Evolutionary conservation across 768 basidiomycete species (phyloP).

Genomic region (Mrakia frigida): DNA sequence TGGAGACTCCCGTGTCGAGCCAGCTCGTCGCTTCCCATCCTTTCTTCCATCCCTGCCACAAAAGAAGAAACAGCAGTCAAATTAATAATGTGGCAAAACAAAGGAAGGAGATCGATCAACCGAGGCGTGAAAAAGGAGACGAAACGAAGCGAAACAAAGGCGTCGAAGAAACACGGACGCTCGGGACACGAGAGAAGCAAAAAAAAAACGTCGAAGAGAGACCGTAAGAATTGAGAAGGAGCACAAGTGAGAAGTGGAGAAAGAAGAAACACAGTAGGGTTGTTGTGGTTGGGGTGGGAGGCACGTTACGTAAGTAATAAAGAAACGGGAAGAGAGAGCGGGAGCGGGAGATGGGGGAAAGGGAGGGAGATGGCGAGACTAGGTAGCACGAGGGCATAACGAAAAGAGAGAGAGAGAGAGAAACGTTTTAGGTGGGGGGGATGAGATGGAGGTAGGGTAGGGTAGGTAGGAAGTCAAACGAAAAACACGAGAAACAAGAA

Average conservation of each 20-base stretch:
- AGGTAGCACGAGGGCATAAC: background rate
- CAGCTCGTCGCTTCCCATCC: too few species aligned
- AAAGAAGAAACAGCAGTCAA: too few species aligned
- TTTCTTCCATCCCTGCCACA: background rate
- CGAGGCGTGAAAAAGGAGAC: too few species aligned
- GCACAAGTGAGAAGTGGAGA: background rate
- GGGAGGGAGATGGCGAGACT: too few species aligned
- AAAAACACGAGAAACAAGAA: background rate
- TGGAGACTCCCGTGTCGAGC: too few species aligned
- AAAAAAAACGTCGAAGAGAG: background rate
- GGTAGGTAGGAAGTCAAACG: background rate
- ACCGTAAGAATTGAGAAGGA: too few species aligned
- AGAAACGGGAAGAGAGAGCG: background rate
- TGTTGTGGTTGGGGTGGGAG: too few species aligned
- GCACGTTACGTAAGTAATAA: background rate
- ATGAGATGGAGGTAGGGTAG: background rate
- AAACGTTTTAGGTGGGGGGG: background rate
- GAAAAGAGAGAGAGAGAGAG: background rate
- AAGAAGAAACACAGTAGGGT: background rate
- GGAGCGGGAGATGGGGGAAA: too few species aligned
- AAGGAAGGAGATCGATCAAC: background rate
- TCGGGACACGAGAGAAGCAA: background rate
- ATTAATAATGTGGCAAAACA: slow-evolving; percentile 3
- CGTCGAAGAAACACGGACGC: too few species aligned
- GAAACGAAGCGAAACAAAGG: too few species aligned